Percentiles rank a stretch among this genome's conserved stretches.
phyloP scores from a whole-genome alignment of 495 filamentous ascomycete genomes.

The Aspergillus biplanus region DNA sequence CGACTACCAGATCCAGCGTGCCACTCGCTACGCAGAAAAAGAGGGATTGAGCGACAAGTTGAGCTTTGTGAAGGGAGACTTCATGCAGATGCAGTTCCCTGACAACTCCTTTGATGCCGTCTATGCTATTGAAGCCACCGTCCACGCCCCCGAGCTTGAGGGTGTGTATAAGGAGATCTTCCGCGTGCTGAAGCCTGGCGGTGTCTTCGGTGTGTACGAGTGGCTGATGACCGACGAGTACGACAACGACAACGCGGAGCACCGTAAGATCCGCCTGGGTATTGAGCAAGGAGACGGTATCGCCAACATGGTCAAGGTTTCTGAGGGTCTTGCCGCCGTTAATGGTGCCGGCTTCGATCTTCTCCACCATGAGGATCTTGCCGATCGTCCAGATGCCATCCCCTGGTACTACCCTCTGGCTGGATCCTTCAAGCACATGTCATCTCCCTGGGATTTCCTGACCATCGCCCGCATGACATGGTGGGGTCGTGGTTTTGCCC shows the following conservation, averaged over 20 bases:
- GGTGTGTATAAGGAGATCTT: slow-evolving; percentile 94
- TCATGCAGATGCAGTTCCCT: slow-evolving; percentile 99
- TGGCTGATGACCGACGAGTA: slow-evolving; percentile 99
- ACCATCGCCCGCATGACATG: slow-evolving; percentile 92
- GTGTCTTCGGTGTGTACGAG: slow-evolving; percentile 96
- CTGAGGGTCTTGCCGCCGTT: slow-evolving; percentile 82
- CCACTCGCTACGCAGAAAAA: slow-evolving; percentile 78
- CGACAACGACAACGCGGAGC: slow-evolving; percentile 84
- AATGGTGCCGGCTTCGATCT: slow-evolving; percentile 88
- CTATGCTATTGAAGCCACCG: slow-evolving; percentile 97
- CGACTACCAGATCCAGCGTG: slow-evolving; percentile 98
- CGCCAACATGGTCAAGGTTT: slow-evolving; percentile 95
- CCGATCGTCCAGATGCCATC: slow-evolving; percentile 72
- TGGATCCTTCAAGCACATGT: slow-evolving; percentile 80
- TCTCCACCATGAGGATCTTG: slow-evolving; percentile 86
- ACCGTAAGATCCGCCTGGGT: slow-evolving; percentile 88
- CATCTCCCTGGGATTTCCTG: slow-evolving; percentile 75
- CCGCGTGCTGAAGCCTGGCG: slow-evolving; percentile 95
- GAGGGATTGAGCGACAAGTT: slow-evolving; percentile 83
- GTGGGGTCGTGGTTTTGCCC: slow-evolving; percentile 72
- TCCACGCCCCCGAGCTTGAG: slow-evolving; percentile 92
- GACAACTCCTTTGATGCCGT: slow-evolving; percentile 92
- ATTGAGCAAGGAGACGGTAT: slow-evolving; percentile 98
- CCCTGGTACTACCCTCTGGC: slow-evolving; percentile 97
- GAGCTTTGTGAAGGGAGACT: slow-evolving; percentile 92